Evolutionary conservation across 192 early-diverging fungal species (phyloP).

Genomic region (Lobulomyces angularis): DNA sequence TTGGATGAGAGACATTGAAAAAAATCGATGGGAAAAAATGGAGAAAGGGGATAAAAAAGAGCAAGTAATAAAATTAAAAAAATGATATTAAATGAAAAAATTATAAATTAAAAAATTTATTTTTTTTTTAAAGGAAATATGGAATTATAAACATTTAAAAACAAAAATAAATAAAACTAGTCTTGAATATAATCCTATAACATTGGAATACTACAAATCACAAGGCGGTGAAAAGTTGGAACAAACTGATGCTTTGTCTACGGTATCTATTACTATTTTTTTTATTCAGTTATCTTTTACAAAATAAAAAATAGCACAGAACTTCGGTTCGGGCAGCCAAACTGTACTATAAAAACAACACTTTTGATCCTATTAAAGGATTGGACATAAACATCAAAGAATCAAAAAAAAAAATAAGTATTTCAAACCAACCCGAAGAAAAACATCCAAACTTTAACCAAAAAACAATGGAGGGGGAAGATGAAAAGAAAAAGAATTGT

Average conservation of each 20-base stretch:
- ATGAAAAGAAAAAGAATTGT: no score
- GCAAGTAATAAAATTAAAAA: no score
- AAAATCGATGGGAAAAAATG: constrained; percentile 19
- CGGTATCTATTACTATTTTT: constrained; percentile 7
- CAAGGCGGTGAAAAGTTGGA: constrained; percentile 15
- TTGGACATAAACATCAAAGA: no score
- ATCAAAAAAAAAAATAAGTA: no score
- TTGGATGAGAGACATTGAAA: constrained; percentile 18
- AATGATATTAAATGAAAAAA: no score
- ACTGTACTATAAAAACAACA: constrained; percentile 31
- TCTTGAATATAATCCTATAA: constrained; percentile 31
- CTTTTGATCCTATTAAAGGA: constrained; percentile 38
- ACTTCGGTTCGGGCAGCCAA: constrained; percentile 14
- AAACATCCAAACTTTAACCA: no score
- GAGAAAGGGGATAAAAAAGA: constrained; percentile 5
- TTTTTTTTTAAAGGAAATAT: no score
- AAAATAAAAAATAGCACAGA: constrained; percentile 20
- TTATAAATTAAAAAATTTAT: no score
- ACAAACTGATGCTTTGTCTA: constrained; percentile 18
- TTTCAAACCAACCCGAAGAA: no score
- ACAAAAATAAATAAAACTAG: constrained; percentile 18
- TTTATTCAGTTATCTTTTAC: no score
- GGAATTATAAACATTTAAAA: constrained; percentile 6
- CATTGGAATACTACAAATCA: constrained; percentile 15
- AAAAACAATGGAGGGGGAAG: no score